Percentiles rank a stretch among this genome's conserved stretches.
Conservation (phyloP, 2,329 filamentous ascomycete genomes). For the Hymenoscyphus scutula region DNA sequence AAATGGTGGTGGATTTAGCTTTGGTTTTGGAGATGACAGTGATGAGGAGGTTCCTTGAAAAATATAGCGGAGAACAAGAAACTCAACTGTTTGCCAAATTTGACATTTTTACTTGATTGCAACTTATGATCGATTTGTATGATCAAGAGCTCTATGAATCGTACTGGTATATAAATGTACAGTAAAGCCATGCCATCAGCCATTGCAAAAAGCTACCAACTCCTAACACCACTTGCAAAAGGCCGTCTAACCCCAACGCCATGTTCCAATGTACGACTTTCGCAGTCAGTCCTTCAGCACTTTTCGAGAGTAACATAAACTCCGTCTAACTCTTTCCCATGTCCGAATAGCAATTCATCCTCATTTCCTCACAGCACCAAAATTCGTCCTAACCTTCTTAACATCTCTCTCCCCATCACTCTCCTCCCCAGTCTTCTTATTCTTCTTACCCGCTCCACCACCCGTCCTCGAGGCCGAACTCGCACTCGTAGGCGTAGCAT, state of each 20-base stretch:
- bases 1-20: conserved; percentile 53
- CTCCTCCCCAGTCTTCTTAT: conserved; percentile 51
- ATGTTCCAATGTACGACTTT: not conserved
- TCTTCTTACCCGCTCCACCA: conserved; percentile 42
- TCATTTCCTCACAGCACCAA: conserved; percentile 32
- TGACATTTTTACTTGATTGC: not conserved
- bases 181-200: not conserved
- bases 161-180: not conserved
- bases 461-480: conserved; percentile 38
- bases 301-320: not conserved
- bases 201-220: not conserved
- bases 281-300: not conserved
- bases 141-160: not conserved
- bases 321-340: not conserved
- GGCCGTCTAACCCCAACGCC: not conserved
- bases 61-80: not conserved
- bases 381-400: conserved; percentile 36
- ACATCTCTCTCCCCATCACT: conserved; percentile 57
- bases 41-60: conserved; percentile 43
- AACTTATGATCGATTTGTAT: not conserved
- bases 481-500: conserved; percentile 55
- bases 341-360: not conserved
- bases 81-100: not conserved
- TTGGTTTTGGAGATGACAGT: conserved; percentile 60
- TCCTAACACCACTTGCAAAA: conserved; percentile 3